These are phyloP conservation scores for Ustilago crameri DNA, from an alignment of 1,284 basidiomycete genomes.

Conservation along the genomic window DNA sequence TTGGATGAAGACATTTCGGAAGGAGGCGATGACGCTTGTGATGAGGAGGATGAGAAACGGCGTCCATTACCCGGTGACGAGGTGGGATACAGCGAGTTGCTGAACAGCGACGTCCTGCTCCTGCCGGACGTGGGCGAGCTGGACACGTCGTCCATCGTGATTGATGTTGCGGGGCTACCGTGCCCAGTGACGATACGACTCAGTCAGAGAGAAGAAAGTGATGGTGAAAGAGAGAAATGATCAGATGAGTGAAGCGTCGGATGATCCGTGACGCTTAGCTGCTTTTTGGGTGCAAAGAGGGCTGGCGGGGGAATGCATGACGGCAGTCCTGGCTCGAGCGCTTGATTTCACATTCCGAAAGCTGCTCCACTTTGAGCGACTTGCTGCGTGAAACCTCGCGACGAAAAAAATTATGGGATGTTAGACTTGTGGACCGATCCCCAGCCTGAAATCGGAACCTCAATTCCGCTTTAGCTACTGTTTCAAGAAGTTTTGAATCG, in stretches of 20 bases:
- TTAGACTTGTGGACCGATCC: too few species aligned
- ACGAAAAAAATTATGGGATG: neutral
- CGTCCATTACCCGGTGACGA: constrained; percentile 13
- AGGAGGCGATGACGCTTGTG: constrained; percentile 9
- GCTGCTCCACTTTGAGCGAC: constrained; percentile 8
- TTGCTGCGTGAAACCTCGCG: constrained; percentile 21
- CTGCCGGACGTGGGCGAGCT: constrained; percentile 36
- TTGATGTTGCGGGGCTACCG: neutral
- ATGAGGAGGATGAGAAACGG: constrained; percentile 28
- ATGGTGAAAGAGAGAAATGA: neutral
- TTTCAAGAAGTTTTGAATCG: neutral
- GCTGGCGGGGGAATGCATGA: too few species aligned
- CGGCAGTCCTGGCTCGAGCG: constrained; percentile 13
- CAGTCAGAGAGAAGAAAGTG: neutral
- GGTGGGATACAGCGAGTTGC: constrained; percentile 29
- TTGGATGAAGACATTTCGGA: constrained; percentile 21
- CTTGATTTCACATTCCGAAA: constrained; percentile 2
- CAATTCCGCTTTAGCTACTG: too few species aligned
- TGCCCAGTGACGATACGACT: neutral
- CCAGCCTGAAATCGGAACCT: too few species aligned
- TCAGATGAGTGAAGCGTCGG: neutral
- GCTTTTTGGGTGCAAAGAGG: too few species aligned
- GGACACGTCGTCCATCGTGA: constrained; percentile 34
- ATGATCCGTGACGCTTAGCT: constrained; percentile 1
- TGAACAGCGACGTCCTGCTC: constrained; percentile 31